Percentiles rank a stretch among this genome's conserved stretches.
phyloP scores from a whole-genome alignment of 1,284 basidiomycete genomes.

The Anthracocystis setariae region DNA sequence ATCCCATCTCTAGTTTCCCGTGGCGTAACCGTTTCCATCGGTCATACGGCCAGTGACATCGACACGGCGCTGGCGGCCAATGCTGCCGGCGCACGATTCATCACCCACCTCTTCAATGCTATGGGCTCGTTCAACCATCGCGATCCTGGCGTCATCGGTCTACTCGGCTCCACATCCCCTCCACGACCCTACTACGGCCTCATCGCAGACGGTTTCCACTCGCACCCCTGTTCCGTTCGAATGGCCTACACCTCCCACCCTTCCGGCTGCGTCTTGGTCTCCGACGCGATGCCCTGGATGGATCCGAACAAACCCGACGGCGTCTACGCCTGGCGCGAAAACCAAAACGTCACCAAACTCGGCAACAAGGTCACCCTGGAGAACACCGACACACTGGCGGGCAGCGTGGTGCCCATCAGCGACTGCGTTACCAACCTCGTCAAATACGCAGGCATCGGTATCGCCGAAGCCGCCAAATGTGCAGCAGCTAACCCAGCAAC shows the following conservation, averaged over 20 bases:
- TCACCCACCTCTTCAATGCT: conserved; percentile 91
- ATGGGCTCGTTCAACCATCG: conserved; percentile 85
- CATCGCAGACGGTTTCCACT: conserved; percentile 90
- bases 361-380: conserved; percentile 83
- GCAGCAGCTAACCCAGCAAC: conserved; percentile 84
- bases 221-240: conserved; percentile 86
- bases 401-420: conserved; percentile 77
- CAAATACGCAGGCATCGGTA: conserved; percentile 80
- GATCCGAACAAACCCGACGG: conserved; percentile 86
- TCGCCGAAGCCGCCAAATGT: conserved; percentile 84
- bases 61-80: conserved; percentile 77
- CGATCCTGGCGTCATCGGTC: conserved; percentile 76
- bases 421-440: conserved; percentile 84
- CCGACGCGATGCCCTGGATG: conserved; percentile 87
- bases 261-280: conserved; percentile 85
- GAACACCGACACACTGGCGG: conserved; percentile 85
- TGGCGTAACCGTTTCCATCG: conserved; percentile 83
- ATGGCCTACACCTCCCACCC: conserved; percentile 84
- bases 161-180: conserved; percentile 72
- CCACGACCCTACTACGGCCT: conserved; percentile 76
- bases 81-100: conserved; percentile 78
- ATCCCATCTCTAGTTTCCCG: conserved; percentile 74
- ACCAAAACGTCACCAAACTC: conserved; percentile 79
- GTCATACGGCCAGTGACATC: conserved; percentile 80
- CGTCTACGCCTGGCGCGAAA: conserved; percentile 85